Base-by-base conservation (phyloP, 1,139 yeast species). In the Sugiyamaella grinbergsii region DNA sequence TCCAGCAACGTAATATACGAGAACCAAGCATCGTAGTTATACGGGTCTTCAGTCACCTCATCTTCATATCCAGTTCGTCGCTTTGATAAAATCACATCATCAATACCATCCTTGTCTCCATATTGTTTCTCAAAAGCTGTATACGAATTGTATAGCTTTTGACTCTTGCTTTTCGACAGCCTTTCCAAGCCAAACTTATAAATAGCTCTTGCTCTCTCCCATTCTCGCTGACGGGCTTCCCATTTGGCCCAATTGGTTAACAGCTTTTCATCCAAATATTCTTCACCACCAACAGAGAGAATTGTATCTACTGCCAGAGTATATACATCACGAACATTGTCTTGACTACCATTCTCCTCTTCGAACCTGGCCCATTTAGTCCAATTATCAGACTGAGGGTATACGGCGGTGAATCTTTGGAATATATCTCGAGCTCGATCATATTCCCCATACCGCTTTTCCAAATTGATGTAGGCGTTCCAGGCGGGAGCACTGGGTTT, bases 21-120 rank as follows among this genome's bases (percentile, higher is more conserved):
- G 89, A 95, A 89, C 97, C 97, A 90, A 0, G 81, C 71, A 62
- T 85, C 94, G 65, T 81, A 83, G 66, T 88, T 87, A 1, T 57
- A 45, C 0, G 88, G 82, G 52, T 79, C 74, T 4, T 63, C 60
- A 3, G 54, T 43, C 19, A 89, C 62, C 13, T 70, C 71, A 1
- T 71, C 66, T 57, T 82, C 82, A 61, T 85, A 86, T 49, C 73
- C 73, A 7, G 73, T 67, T 53, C 76, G 75, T 50, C 96, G 70
- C 58, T 84, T 84, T 2, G 70, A 58, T 23, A 76, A 54, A 1
- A 85, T 73, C 3, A 81, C 78, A 4, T 70, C 64, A 53, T 81
- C 83, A 20, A 84, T 76, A 0, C 81, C 74, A 18, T 74, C 76
- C 36, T 70, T 70, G 46, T 74, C 75, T 15, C 94, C 95, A 65